These are phyloP conservation scores for Starmera pachycereana DNA, from an alignment of 805 yeast species.

Conservation along the genomic window DNA sequence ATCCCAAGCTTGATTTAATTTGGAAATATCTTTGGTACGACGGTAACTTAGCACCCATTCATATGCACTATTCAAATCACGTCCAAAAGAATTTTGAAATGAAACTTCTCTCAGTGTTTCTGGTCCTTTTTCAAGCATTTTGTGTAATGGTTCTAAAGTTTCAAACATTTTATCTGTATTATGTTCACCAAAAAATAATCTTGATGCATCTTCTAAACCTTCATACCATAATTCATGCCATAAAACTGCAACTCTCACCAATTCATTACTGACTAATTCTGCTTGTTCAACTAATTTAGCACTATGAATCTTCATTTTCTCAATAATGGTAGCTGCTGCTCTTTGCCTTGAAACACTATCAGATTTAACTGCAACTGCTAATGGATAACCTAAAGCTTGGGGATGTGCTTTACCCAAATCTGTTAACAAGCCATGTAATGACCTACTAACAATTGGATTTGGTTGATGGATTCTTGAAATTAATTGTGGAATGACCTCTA, in stretches of 20 bases:
- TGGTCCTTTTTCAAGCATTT: slow-evolving; percentile 76
- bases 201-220: slow-evolving; percentile 92
- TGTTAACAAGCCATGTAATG: slow-evolving; percentile 69
- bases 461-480: slow-evolving; percentile 97
- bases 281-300: slow-evolving; percentile 83
- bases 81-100: slow-evolving; percentile 86
- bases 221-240: slow-evolving; percentile 99
- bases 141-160: slow-evolving; percentile 81
- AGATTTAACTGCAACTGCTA: slow-evolving; percentile 92
- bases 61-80: slow-evolving; percentile 85
- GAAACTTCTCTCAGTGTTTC: slow-evolving; percentile 89
- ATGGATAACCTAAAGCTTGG: slow-evolving; percentile 90
- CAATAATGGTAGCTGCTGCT: slow-evolving; percentile 87
- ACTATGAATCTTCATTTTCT: slow-evolving; percentile 85
- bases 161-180: slow-evolving; percentile 92
- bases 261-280: slow-evolving; percentile 85
- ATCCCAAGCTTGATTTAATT: slow-evolving; percentile 96
- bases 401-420: slow-evolving; percentile 95
- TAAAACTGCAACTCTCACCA: slow-evolving; percentile 87
- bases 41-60: slow-evolving; percentile 88
- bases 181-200: slow-evolving; percentile 87
- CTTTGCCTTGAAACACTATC: slow-evolving; percentile 82
- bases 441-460: slow-evolving; percentile 68
- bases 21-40: slow-evolving; percentile 76
- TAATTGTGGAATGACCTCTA: slow-evolving; percentile 90